These are phyloP conservation scores for Pichia sp. DNA, from an alignment of 1,139 yeast genomes.

Conservation along the genomic window DNA sequence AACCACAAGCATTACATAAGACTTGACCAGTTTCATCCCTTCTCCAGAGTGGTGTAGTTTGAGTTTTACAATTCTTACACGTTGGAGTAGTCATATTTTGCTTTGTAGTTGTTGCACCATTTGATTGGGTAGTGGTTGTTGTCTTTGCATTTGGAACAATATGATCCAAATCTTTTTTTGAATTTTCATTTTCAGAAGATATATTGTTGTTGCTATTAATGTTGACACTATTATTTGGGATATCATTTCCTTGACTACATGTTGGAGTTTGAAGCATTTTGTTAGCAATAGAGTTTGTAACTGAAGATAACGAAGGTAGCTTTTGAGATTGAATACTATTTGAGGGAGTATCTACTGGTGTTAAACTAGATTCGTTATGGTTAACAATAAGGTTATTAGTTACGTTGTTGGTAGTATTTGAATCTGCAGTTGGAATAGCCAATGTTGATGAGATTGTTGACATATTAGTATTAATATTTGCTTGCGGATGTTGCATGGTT, in stretches of 20 bases:
- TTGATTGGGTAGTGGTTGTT: constrained; percentile 35
- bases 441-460: neutral
- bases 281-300: neutral
- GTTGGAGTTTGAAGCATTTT: neutral
- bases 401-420: neutral
- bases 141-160: constrained; percentile 46
- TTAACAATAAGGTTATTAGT: neutral
- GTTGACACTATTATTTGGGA: neutral
- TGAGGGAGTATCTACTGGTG: neutral
- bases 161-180: constrained; percentile 24
- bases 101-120: constrained; percentile 35
- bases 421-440: neutral
- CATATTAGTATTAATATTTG: neutral
- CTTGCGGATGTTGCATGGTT: neutral
- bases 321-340: neutral
- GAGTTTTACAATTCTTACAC: constrained; percentile 86
- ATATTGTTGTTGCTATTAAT: neutral
- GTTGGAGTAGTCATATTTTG: constrained; percentile 56
- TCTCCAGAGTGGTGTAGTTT: constrained; percentile 93
- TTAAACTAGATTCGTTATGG: neutral
- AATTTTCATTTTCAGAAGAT: neutral
- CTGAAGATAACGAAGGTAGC: neutral
- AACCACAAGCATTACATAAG: constrained; percentile 91
- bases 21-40: constrained; percentile 91
- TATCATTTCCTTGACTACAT: neutral